phyloP scores from a whole-genome alignment of 805 yeast species.

The Gaillardinia entomophila region DNA sequence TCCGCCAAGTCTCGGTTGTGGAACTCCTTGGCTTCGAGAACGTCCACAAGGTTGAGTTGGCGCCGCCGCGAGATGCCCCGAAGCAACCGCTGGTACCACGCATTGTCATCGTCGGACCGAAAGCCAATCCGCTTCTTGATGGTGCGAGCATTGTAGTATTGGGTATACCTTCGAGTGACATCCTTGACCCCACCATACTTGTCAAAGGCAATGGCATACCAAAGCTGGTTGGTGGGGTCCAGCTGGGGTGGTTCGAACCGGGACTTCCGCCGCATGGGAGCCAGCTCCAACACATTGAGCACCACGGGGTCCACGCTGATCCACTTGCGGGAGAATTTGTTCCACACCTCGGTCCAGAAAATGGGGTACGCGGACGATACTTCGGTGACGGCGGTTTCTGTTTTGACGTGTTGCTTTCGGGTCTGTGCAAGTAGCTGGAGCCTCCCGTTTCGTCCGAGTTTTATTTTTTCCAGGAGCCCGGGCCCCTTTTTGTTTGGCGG shows the following conservation, averaged over 20 bases:
- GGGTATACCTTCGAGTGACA: slow-evolving; percentile 79
- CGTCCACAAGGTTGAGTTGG: slow-evolving; percentile 32
- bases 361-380: slow-evolving; percentile 50
- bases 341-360: slow-evolving; percentile 96
- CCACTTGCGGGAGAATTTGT: slow-evolving; percentile 65
- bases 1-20: slow-evolving; percentile 60
- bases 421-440: background rate
- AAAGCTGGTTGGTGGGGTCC: slow-evolving; percentile 52
- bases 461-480: background rate
- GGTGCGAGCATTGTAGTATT: slow-evolving; percentile 64
- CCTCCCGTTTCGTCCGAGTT: background rate
- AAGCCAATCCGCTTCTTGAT: slow-evolving; percentile 63
- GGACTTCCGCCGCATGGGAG: slow-evolving; percentile 45
- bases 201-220: slow-evolving; percentile 78
- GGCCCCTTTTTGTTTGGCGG: background rate
- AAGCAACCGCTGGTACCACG: slow-evolving; percentile 57
- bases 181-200: slow-evolving; percentile 62
- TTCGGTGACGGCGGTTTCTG: slow-evolving; percentile 3
- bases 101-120: slow-evolving; percentile 46
- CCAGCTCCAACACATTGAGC: slow-evolving; percentile 55
- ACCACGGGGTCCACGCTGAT: slow-evolving; percentile 81
- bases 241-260: slow-evolving; percentile 68
- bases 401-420: background rate
- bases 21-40: slow-evolving; percentile 57
- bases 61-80: slow-evolving; percentile 21